Conservation (phyloP, 306 rosid species). For the Inga laurina region DNA sequence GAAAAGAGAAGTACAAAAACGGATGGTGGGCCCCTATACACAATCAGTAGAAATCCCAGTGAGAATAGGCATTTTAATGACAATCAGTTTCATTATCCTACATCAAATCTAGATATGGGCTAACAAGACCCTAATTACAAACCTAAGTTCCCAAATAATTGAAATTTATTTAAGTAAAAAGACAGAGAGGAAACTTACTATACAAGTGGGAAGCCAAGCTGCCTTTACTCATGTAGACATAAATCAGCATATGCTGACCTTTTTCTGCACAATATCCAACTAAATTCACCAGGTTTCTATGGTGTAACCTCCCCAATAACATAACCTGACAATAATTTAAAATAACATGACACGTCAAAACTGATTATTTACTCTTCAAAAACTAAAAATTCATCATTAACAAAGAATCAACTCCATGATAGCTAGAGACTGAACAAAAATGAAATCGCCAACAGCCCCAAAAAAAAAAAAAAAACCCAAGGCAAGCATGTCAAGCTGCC, state of each 20-base stretch:
- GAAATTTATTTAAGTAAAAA: not conserved
- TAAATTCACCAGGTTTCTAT: constrained; percentile 91
- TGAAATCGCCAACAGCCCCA: too few species aligned
- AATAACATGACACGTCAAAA: constrained; percentile 24
- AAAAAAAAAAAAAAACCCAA: too few species aligned
- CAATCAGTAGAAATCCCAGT: not conserved
- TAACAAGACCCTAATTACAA: not conserved
- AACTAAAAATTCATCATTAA: not conserved
- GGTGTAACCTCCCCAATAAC: constrained; percentile 96
- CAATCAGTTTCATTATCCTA: not conserved
- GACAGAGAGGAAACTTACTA: constrained; percentile 54
- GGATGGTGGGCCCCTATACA: not conserved
- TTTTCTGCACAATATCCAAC: constrained; percentile 92
- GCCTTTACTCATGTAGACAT: constrained; percentile 94
- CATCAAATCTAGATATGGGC: not conserved
- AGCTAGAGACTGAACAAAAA: not conserved
- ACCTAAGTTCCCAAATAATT: not conserved
- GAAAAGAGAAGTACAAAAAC: not conserved
- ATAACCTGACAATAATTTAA: constrained; percentile 61
- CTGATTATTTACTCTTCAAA: not conserved
- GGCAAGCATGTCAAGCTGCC: too few species aligned
- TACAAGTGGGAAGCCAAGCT: constrained; percentile 95
- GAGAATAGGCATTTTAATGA: not conserved
- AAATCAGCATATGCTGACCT: constrained; percentile 88
- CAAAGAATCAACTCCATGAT: constrained; percentile 16